Conservation (phyloP, 2,329 filamentous ascomycete genomes). For the Diaporthe vaccinii region DNA sequence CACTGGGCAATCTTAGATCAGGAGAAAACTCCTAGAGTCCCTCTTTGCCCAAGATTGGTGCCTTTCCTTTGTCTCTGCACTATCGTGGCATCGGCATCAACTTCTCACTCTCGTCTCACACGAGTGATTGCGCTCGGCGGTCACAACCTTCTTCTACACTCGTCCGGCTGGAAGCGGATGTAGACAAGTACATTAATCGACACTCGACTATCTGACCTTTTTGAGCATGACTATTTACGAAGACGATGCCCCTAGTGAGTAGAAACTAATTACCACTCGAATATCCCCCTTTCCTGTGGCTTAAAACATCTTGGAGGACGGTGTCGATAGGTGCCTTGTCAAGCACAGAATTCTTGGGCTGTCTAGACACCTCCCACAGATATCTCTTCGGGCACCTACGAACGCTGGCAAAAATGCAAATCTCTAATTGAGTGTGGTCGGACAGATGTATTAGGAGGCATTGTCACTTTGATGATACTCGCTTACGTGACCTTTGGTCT, state of each 20-base stretch:
- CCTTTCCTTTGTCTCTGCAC: not conserved
- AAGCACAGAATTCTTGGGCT: not conserved
- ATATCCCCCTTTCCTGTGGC: not conserved
- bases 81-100: not conserved
- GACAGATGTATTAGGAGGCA: conserved; percentile 29
- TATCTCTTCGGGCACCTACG: not conserved
- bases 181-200: not conserved
- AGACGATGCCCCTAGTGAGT: conserved; percentile 36
- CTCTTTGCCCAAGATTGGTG: not conserved
- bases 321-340: not conserved
- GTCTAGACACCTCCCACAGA: not conserved
- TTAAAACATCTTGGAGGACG: too few relatives aligned
- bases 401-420: not conserved
- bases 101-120: not conserved
- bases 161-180: not conserved
- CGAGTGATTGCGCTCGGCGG: not conserved
- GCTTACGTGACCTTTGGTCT: conserved; percentile 27
- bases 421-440: not conserved
- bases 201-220: not conserved
- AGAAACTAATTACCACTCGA: not conserved
- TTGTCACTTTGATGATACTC: conserved; percentile 30
- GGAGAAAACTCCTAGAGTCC: conserved; percentile 25
- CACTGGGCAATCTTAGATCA: conserved; percentile 12
- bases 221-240: conserved; percentile 34
- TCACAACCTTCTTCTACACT: not conserved